Evolutionary conservation across 2,329 filamentous ascomycete species (phyloP).

Genomic region (Diatrype stigma): DNA sequence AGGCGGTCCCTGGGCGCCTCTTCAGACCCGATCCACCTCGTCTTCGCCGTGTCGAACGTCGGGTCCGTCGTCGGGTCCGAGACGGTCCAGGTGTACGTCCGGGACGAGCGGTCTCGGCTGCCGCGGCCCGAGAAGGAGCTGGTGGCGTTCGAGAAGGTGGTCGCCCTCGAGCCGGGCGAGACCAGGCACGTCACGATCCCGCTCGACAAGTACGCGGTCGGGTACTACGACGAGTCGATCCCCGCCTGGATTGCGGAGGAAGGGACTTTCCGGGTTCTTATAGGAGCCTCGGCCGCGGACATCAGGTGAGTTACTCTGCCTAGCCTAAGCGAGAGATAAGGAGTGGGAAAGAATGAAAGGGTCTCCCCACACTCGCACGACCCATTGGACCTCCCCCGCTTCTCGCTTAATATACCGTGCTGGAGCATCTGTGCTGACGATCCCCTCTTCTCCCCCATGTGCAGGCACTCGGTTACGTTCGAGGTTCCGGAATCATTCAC

Average conservation of each 20-base stretch:
- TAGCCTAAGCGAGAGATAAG: too few relatives aligned
- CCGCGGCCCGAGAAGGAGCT: constrained; percentile 67
- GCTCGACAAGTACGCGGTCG: constrained; percentile 48
- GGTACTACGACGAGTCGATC: constrained; percentile 59
- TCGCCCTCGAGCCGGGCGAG: constrained; percentile 52
- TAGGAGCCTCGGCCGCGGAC: constrained; percentile 60
- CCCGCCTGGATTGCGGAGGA: constrained; percentile 63
- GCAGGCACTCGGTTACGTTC: constrained; percentile 47
- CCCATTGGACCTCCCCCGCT: constrained; percentile 2
- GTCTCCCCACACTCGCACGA: background rate
- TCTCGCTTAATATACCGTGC: constrained; percentile 12
- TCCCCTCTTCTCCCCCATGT: constrained; percentile 12
- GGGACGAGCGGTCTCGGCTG: constrained; percentile 59
- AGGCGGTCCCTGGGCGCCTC: constrained; percentile 34
- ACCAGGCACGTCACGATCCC: constrained; percentile 44
- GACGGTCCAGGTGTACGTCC: constrained; percentile 64
- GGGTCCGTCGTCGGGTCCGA: constrained; percentile 55
- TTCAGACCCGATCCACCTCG: constrained; percentile 38
- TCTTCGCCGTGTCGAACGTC: constrained; percentile 49
- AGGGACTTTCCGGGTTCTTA: constrained; percentile 55
- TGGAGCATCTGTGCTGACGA: constrained; percentile 14
- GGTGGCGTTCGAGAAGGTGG: constrained; percentile 64
- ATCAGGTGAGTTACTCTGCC: constrained; percentile 47
- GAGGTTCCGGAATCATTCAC: constrained; percentile 61
- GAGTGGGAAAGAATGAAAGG: background rate